Conservation (phyloP, 2,329 filamentous ascomycete genomes). For the Monosporascus sp. region DNA sequence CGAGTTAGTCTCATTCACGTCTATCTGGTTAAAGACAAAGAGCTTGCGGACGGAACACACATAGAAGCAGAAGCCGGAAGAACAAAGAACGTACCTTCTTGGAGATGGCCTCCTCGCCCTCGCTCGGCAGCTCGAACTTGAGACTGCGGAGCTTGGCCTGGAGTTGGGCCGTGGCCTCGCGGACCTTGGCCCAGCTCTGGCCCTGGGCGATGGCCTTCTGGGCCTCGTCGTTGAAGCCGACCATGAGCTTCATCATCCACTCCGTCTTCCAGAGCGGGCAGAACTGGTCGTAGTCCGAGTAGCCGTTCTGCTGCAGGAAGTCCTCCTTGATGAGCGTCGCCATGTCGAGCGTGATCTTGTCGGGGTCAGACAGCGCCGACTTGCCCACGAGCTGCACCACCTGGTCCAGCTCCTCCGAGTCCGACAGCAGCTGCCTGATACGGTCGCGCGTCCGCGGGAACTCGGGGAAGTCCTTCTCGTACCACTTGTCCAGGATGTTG, state of each 20-base stretch:
- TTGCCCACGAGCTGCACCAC: conserved; percentile 98
- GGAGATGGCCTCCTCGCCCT: conserved; percentile 72
- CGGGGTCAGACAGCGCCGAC: conserved; percentile 87
- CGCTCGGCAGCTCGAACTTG: conserved; percentile 92
- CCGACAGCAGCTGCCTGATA: conserved; percentile 87
- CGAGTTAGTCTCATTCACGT: not conserved
- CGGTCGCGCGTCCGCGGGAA: conserved; percentile 90
- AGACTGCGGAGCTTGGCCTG: conserved; percentile 81
- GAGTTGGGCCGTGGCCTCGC: conserved; percentile 83
- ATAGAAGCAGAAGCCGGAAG: not conserved
- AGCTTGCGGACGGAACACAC: conserved; percentile 1
- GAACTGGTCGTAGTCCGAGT: conserved; percentile 98
- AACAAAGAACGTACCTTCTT: conserved; percentile 66
- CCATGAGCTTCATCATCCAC: conserved; percentile 99
- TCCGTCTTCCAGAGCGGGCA: conserved; percentile 99
- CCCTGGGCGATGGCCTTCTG: conserved; percentile 93
- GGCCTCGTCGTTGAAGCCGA: conserved; percentile 94
- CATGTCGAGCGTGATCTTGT: conserved; percentile 97
- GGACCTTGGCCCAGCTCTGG: conserved; percentile 86
- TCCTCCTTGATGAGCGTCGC: conserved; percentile 93
- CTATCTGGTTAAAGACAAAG: not conserved
- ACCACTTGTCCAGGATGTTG: conserved; percentile 80
- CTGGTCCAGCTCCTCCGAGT: conserved; percentile 95
- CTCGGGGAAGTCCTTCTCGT: conserved; percentile 88
- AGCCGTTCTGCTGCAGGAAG: conserved; percentile 98